Percentiles rank a stretch among this genome's conserved stretches.
Evolutionary conservation across 2,329 filamentous ascomycete species (phyloP).

Genomic region (Trichoderma sp.): DNA sequence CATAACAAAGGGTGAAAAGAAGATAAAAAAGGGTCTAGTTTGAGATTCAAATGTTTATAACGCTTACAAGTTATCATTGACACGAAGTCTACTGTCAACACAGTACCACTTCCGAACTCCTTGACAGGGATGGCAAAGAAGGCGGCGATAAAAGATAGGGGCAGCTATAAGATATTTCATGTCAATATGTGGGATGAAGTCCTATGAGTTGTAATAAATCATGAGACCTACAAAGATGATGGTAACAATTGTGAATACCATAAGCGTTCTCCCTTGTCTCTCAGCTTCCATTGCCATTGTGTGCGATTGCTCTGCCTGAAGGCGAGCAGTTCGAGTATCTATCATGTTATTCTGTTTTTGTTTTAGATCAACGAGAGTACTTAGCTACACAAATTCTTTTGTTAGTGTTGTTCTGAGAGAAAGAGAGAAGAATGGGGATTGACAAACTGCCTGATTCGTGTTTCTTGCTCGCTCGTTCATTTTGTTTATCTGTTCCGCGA

Average conservation of each 20-base stretch:
- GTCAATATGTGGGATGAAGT: not conserved
- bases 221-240: not conserved
- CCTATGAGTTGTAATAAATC: not conserved
- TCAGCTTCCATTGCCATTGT: not conserved
- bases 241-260: constrained; percentile 6
- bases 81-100: not conserved
- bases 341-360: constrained; percentile 8
- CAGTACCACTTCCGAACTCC: not conserved
- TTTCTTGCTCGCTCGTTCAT: not conserved
- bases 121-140: not conserved
- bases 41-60: not conserved
- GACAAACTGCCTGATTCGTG: not conserved
- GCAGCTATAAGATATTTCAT: not conserved
- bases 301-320: not conserved
- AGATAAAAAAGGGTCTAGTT: not conserved
- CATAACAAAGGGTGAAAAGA: not conserved
- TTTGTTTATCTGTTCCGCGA: not conserved
- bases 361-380: not conserved
- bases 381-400: not conserved
- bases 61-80: not conserved
- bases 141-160: constrained; percentile 4
- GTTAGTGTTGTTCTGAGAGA: not conserved
- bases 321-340: not conserved
- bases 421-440: too few relatives aligned
- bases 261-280: not conserved